Percentiles rank a stretch among this genome's conserved stretches.
These are phyloP conservation scores for Bidens hawaiensis DNA, from an alignment of 140 eudicot genomes.

Conservation along the genomic window DNA sequence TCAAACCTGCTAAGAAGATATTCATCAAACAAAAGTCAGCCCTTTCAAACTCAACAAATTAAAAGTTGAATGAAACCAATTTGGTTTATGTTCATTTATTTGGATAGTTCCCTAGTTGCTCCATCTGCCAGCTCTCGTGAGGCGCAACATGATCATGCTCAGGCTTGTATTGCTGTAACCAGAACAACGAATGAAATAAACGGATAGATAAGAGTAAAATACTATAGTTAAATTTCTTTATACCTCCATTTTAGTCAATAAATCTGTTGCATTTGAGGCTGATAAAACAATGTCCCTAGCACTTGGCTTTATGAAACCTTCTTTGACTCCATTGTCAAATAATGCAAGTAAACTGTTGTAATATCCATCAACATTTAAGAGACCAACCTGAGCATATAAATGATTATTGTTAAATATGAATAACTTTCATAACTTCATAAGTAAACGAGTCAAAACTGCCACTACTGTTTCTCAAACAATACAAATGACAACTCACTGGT, in stretches of 20 bases:
- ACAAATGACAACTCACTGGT: no score
- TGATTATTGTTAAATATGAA: conserved; percentile 1
- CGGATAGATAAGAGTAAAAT: no score
- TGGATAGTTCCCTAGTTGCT: conserved; percentile 69
- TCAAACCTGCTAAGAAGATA: no score
- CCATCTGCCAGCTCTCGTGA: conserved; percentile 91
- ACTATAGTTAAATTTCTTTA: neutral
- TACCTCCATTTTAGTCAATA: conserved; percentile 83
- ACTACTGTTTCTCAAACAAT: no score
- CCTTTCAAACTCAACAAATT: conserved; percentile 29
- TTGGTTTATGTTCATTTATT: conserved; percentile 21
- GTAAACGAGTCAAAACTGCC: no score
- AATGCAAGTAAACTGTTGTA: no score
- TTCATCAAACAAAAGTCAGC: no score
- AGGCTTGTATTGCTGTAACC: conserved; percentile 54
- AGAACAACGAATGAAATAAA: neutral
- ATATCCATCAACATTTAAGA: conserved; percentile 83
- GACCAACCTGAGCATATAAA: conserved; percentile 55
- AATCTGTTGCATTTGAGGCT: conserved; percentile 72
- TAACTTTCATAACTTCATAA: conserved; percentile 70
- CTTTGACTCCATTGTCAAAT: no score
- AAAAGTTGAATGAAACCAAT: conserved; percentile 24
- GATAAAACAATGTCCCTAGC: conserved; percentile 78
- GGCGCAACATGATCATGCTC: conserved; percentile 70
- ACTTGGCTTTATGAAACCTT: no score